These are phyloP conservation scores for Ophidiomyces ophidiicola DNA, from an alignment of 2,329 filamentous ascomycete species.

Conservation along the genomic window DNA sequence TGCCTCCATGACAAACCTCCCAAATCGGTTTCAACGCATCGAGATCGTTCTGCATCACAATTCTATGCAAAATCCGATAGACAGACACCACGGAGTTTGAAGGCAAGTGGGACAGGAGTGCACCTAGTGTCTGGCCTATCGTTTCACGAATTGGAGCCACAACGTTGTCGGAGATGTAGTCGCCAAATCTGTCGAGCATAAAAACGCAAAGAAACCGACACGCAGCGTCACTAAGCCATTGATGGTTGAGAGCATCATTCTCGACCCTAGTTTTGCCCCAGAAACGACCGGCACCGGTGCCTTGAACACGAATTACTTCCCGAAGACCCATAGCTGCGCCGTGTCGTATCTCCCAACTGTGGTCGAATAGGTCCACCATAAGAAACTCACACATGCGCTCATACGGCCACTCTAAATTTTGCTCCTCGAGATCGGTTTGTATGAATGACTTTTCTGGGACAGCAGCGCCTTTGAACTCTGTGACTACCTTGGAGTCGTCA, in stretches of 20 bases:
- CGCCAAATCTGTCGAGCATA: slow-evolving; percentile 93
- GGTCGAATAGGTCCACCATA: slow-evolving; percentile 84
- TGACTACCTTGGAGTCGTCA: slow-evolving; percentile 82
- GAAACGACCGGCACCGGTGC: slow-evolving; percentile 68
- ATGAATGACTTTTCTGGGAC: slow-evolving; percentile 76
- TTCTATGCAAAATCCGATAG: slow-evolving; percentile 70
- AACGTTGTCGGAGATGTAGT: slow-evolving; percentile 94
- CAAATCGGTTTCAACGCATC: slow-evolving; percentile 63
- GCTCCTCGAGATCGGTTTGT: slow-evolving; percentile 60
- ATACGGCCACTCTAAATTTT: slow-evolving; percentile 84
- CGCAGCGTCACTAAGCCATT: slow-evolving; percentile 89
- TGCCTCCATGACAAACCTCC: slow-evolving; percentile 94
- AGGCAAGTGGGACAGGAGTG: slow-evolving; percentile 73
- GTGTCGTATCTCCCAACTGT: slow-evolving; percentile 89
- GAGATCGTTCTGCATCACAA: slow-evolving; percentile 84
- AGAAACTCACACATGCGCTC: slow-evolving; percentile 89
- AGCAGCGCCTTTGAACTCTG: slow-evolving; percentile 81
- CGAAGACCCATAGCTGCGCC: slow-evolving; percentile 90
- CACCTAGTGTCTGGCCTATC: slow-evolving; percentile 83
- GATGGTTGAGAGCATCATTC: slow-evolving; percentile 68
- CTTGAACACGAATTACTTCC: slow-evolving; percentile 85
- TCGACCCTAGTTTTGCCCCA: slow-evolving; percentile 57
- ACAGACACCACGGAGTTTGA: slow-evolving; percentile 67
- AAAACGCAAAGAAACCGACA: slow-evolving; percentile 89
- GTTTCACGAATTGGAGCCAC: slow-evolving; percentile 94